These are phyloP conservation scores for Closterium sp. DNA, from an alignment of 139 green algal genomes.

Conservation along the genomic window DNA sequence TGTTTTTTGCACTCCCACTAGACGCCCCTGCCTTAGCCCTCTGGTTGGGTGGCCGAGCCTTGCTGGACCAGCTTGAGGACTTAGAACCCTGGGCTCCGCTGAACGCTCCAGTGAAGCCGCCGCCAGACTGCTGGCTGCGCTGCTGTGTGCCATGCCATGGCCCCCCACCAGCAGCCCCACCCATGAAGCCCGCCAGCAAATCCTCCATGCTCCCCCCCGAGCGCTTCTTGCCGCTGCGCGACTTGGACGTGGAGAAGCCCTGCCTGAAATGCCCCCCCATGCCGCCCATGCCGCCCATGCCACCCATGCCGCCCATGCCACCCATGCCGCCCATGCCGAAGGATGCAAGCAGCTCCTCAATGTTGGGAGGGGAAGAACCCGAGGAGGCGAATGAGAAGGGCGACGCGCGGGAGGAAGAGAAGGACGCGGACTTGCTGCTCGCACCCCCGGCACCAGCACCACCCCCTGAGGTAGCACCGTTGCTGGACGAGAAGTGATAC, in stretches of 20 bases:
- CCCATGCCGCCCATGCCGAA: background rate
- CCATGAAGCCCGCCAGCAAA: background rate
- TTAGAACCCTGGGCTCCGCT: background rate
- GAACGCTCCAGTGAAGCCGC: background rate
- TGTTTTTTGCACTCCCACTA: background rate
- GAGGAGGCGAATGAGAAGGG: background rate
- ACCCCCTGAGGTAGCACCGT: too few species aligned
- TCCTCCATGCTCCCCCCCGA: background rate
- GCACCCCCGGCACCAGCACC: background rate
- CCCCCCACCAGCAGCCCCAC: background rate
- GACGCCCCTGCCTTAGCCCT: background rate
- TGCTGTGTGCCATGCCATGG: background rate
- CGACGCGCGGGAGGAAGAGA: background rate
- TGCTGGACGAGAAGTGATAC: background rate
- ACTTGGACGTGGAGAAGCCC: background rate
- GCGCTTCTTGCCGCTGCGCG: conserved; percentile 10
- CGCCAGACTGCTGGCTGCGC: background rate
- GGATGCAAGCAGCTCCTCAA: background rate
- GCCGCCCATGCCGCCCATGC: conserved; percentile 13
- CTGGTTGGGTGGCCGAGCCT: background rate
- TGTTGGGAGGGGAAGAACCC: background rate
- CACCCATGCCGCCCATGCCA: conserved; percentile 24
- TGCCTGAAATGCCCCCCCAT: background rate
- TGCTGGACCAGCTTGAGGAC: background rate
- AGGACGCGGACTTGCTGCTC: background rate